phyloP scores from a whole-genome alignment of 306 rosid genomes.

The Rosa persica region DNA sequence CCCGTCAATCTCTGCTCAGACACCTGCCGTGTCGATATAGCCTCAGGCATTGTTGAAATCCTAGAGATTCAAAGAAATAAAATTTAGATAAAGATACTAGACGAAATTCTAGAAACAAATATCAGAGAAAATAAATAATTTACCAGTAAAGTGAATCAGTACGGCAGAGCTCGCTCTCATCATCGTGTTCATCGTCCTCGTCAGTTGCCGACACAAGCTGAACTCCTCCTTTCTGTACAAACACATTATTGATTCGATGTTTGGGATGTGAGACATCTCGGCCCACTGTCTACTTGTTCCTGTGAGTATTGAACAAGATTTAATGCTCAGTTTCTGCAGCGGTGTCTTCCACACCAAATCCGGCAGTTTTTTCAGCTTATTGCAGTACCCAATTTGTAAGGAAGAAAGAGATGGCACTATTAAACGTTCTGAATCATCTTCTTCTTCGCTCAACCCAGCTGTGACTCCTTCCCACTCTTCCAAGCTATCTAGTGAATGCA shows the following conservation, averaged over 20 bases:
- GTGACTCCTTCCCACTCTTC: neutral
- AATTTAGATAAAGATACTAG: too few species aligned
- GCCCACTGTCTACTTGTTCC: neutral
- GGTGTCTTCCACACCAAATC: neutral
- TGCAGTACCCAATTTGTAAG: neutral
- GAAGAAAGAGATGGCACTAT: neutral
- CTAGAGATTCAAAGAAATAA: neutral
- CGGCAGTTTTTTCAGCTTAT: neutral
- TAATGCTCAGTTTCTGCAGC: neutral
- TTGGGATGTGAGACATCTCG: neutral
- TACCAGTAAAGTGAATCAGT: too few species aligned
- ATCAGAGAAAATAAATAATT: too few species aligned
- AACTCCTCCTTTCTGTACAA: neutral
- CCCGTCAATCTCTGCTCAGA: slow-evolving; percentile 72
- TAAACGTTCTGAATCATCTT: neutral
- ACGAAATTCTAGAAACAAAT: too few species aligned
- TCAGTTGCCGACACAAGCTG: neutral
- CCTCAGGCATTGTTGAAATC: slow-evolving; percentile 34
- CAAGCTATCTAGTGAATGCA: neutral
- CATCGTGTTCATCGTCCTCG: too few species aligned
- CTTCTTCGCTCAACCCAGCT: neutral
- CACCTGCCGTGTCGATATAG: neutral
- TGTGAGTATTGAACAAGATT: neutral
- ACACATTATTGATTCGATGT: neutral
- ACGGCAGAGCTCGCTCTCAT: too few species aligned